Evolutionary conservation across 2,329 filamentous ascomycete genomes (phyloP).

Genomic region (Aureobasidium mangrovei): DNA sequence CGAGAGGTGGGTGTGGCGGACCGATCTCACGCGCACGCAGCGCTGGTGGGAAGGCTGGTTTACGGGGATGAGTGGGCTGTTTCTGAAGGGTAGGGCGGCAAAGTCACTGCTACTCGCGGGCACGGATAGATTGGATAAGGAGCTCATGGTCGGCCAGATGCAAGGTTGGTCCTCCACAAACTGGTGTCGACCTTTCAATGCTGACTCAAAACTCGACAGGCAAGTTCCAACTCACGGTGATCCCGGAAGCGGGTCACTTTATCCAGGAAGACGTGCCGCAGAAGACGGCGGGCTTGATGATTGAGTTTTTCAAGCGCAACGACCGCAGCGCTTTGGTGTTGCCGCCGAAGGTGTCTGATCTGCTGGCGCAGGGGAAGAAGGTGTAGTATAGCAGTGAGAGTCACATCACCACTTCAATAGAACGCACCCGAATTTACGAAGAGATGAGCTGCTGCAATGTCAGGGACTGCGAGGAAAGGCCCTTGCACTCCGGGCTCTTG

Average conservation of each 20-base stretch:
- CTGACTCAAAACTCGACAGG: slow-evolving; percentile 39
- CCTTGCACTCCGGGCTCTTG: too few relatives aligned
- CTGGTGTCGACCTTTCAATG: not conserved
- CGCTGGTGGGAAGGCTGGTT: slow-evolving; percentile 96
- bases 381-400: slow-evolving; percentile 27
- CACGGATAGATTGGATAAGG: slow-evolving; percentile 82
- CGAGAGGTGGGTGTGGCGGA: slow-evolving; percentile 58
- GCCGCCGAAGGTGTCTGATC: slow-evolving; percentile 70
- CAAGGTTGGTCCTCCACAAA: slow-evolving; percentile 52
- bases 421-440: not conserved
- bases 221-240: slow-evolving; percentile 91
- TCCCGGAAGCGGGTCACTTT: slow-evolving; percentile 93
- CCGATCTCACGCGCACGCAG: slow-evolving; percentile 72
- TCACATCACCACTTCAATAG: not conserved
- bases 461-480: too few relatives aligned
- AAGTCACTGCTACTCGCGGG: slow-evolving; percentile 81
- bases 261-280: slow-evolving; percentile 91
- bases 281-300: slow-evolving; percentile 74
- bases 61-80: slow-evolving; percentile 76
- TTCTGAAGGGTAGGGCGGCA: slow-evolving; percentile 69
- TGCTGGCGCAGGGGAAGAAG: slow-evolving; percentile 42
- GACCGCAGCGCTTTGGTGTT: slow-evolving; percentile 76
- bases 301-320: slow-evolving; percentile 87
- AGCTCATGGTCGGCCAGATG: slow-evolving; percentile 94
- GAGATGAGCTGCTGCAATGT: too few relatives aligned